Conservation (phyloP, 139 green algal species). For the Edaphochlamys debaryana region DNA sequence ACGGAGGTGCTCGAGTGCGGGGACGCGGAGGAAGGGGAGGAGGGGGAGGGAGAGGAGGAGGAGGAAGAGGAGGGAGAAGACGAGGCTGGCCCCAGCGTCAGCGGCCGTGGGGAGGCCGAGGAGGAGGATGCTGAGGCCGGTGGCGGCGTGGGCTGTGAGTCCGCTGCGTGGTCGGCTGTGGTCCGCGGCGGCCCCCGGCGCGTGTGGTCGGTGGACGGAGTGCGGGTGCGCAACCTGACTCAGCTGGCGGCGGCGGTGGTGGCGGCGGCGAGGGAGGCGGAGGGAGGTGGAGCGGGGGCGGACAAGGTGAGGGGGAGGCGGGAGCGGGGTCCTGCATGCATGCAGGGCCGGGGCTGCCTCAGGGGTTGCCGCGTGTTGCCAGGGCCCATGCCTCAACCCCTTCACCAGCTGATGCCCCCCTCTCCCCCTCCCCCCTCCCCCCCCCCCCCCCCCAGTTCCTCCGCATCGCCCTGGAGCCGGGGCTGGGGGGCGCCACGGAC, state of each 20-base stretch:
- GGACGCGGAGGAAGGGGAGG: background rate
- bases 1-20: conserved; percentile 36
- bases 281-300: background rate
- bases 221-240: background rate
- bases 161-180: conserved; percentile 7
- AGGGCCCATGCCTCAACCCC: background rate
- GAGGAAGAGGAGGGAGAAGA: conserved; percentile 8
- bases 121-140: background rate
- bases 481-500: no score
- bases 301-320: background rate
- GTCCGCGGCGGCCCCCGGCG: background rate
- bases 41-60: background rate
- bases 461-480: background rate
- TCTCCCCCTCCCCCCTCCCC: background rate
- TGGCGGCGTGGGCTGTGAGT: background rate
- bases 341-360: background rate
- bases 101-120: background rate
- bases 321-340: background rate
- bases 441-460: background rate
- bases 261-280: background rate
- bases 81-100: background rate
- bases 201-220: conserved; percentile 8
- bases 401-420: background rate
- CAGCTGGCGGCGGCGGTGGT: conserved; percentile 14
- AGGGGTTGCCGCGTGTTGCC: no score